Conservation (phyloP, 495 filamentous ascomycete species). For the Podospora pseudocomata region DNA sequence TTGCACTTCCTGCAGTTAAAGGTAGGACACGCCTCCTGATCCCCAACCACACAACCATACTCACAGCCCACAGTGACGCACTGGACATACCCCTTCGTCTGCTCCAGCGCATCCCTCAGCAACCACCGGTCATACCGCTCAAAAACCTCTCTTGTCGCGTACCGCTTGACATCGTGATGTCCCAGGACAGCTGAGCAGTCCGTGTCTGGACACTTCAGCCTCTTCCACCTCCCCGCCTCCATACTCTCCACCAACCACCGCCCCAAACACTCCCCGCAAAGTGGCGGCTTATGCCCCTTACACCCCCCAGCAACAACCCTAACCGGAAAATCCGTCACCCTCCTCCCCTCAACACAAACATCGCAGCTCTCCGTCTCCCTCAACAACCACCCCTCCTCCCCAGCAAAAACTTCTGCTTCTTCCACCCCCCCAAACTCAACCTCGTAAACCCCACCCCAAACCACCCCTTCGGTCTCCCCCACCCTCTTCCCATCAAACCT, state of each 20-base stretch:
- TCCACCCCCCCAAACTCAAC: constrained; percentile 30
- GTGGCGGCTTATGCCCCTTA: constrained; percentile 26
- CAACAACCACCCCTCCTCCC: constrained; percentile 38
- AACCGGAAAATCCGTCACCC: constrained; percentile 33
- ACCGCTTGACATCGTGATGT: constrained; percentile 33
- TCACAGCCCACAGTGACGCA: constrained; percentile 41
- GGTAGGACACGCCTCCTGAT: constrained; percentile 32
- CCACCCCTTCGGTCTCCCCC: constrained; percentile 15
- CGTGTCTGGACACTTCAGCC: constrained; percentile 35
- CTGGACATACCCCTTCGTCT: constrained; percentile 38
- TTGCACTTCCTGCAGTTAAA: constrained; percentile 41
- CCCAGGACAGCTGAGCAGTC: constrained; percentile 37
- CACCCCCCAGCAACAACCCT: constrained; percentile 31
- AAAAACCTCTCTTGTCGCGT: constrained; percentile 32
- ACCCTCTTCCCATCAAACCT: constrained; percentile 17
- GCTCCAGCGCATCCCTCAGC: constrained; percentile 29
- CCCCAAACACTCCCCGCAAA: constrained; percentile 38
- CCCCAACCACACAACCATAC: constrained; percentile 39
- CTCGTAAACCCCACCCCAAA: constrained; percentile 29
- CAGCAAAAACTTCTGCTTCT: constrained; percentile 29
- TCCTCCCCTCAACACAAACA: constrained; percentile 40
- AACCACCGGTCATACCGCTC: constrained; percentile 35
- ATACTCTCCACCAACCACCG: constrained; percentile 36
- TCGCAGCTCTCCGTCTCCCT: constrained; percentile 31
- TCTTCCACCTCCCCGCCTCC: constrained; percentile 33